phyloP scores from a whole-genome alignment of 139 green algal genomes.

The Chlorella sp. region DNA sequence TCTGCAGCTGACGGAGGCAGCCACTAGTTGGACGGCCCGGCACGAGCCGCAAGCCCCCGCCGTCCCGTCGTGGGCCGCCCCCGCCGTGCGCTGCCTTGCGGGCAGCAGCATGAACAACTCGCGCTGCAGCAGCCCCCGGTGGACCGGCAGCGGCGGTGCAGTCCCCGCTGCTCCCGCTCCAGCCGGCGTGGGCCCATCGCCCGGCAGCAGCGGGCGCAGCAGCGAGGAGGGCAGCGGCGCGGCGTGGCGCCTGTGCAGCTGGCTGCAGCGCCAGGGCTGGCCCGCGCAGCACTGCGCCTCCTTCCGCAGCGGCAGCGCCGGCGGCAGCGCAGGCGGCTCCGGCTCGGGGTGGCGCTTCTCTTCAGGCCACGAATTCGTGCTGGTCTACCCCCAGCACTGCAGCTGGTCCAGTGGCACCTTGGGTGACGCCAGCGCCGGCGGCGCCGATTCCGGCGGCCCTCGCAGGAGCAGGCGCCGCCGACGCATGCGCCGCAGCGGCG shows the following conservation, averaged over 20 bases:
- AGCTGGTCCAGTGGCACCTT: too few species aligned
- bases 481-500: not conserved
- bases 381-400: constrained; percentile 11
- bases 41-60: not conserved
- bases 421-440: not conserved
- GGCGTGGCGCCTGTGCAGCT: constrained; percentile 18
- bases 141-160: too few species aligned
- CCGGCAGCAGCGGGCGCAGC: constrained; percentile 17
- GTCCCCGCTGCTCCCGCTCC: too few species aligned
- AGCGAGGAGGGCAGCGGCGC: constrained; percentile 30
- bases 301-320: constrained; percentile 15
- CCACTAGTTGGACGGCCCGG: not conserved
- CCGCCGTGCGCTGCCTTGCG: not conserved
- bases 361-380: constrained; percentile 30
- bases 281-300: constrained; percentile 27
- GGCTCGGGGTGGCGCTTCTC: constrained; percentile 1
- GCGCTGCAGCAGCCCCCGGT: not conserved
- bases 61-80: not conserved
- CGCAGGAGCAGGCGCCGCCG: not conserved
- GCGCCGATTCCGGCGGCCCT: not conserved
- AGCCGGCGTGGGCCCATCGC: not conserved
- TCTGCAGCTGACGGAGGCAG: not conserved
- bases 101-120: constrained; percentile 19
- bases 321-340: not conserved
- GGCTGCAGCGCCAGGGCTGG: constrained; percentile 30